These are phyloP conservation scores for Coffea humblotiana DNA, from an alignment of 305 asterid species.

Conservation along the genomic window DNA sequence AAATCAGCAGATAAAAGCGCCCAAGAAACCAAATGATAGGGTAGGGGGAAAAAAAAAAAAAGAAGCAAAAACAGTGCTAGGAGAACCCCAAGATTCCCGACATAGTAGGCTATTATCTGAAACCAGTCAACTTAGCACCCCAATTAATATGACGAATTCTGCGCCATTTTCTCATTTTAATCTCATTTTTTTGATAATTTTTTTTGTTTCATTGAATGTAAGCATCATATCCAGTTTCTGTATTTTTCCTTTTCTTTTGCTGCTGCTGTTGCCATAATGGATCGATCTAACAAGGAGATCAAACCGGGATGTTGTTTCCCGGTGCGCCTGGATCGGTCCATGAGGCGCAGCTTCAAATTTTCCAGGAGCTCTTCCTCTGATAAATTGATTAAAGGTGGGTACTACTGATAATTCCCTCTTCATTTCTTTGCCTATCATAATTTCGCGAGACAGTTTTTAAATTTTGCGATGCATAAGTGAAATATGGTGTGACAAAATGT, in stretches of 20 bases:
- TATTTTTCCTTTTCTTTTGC: not conserved
- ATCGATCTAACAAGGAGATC: conserved; percentile 21
- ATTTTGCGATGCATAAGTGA: no score
- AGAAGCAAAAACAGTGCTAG: not conserved
- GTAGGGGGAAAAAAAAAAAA: not conserved
- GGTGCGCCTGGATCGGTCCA: conserved; percentile 31
- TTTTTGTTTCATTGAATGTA: not conserved
- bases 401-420: not conserved
- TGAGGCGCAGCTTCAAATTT: conserved; percentile 31
- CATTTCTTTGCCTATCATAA: not conserved
- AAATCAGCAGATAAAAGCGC: no score
- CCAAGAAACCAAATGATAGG: not conserved
- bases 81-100: not conserved
- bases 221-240: not conserved
- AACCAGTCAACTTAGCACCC: not conserved
- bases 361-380: conserved; percentile 21
- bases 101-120: not conserved
- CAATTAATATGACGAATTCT: not conserved
- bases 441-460: not conserved
- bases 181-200: not conserved
- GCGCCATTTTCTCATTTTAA: not conserved
- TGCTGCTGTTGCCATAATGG: conserved; percentile 19
- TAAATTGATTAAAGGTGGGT: conserved; percentile 10
- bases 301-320: conserved; percentile 31
- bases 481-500: no score